Base-by-base conservation (phyloP, 495 filamentous ascomycete genomes). In the Penicillium longicatenatum region DNA sequence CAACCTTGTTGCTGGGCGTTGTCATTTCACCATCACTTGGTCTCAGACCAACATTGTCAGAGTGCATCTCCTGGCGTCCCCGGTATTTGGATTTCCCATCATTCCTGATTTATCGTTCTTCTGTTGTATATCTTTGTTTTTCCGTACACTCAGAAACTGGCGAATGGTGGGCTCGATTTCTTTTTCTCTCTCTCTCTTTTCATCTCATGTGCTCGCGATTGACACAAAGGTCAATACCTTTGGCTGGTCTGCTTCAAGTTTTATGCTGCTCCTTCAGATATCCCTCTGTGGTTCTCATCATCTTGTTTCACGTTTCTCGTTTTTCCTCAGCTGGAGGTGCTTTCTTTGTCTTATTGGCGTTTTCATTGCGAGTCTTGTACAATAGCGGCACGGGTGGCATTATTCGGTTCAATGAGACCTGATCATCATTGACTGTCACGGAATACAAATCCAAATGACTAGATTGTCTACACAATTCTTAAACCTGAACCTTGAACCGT, bases 311-410 rank as follows among this genome's bases (percentile, higher is more conserved):
- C 55, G 57, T 43, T 46, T 56, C 44, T 63, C 26, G 20, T 58
- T 50, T 37, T 33, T 11, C 41, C 39, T 42, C 2, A 16, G 14
- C 22, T 54, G 11, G 43, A 6, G 8, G 33, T 31, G 17, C 31
- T 58, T 51, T n/a, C n/a, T 51, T 9, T 54, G 39, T 54, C 17
- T 58, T 41, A 48, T 42, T 61, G 61, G 63, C 59, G 63, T 67
- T 68, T 68, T 35, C 44, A 47, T 52, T 22, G n/a, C 37, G 52
- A 31, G 49, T 33, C 33, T 41, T 70, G 67, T 70, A 70, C 53
- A 56, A 65, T 68, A 70, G 45, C 51, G 48, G 46, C 49, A 47
- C 11, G 58, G 67, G 59, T 35, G 64, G 62, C 57, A 65, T 61
- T n/a, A 65, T 65, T 65, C 59, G 50, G 67, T 50, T 63, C 46